Evolutionary conservation across 2,329 filamentous ascomycete genomes (phyloP), one percentile per base, ranked within the genome.

Genomic region (Ploettnerulaceae sp.): DNA sequence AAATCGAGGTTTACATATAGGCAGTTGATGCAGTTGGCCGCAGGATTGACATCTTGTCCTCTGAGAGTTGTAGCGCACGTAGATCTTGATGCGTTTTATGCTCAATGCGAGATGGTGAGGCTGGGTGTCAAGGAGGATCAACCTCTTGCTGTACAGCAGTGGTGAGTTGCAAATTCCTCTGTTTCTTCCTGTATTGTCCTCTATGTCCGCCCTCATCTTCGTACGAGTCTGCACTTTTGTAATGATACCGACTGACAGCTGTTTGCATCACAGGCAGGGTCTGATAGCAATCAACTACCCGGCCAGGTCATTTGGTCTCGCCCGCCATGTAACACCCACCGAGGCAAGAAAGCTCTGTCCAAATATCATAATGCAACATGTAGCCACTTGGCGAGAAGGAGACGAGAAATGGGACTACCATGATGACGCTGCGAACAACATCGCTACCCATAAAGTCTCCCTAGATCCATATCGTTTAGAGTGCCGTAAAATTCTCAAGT

Each of bases 211-310:
- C 5, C 11, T 17, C 7, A 3, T 18, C n/a, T 18, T 5, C 3
- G 4, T 7, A 28, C 17, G 21, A 37, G 14, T 15, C n/a, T 18
- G 25, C 3, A 18, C 9, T 20, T 15, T 7, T 7, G 2, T 25
- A 15, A 5, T 18, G 36, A 18, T n/a, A n/a, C n/a, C n/a, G n/a
- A n/a, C n/a, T n/a, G n/a, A n/a, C n/a, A n/a, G n/a, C n/a, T n/a
- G n/a, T 28, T 28, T 3, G 5, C 14, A 14, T 33, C 31, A 29
- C 57, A 82, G 86, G 86, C 86, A 94, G 66, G 89, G 86, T 7
- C 74, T 98, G 18, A 98, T 98, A 63, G 93, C 93, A 3, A 82
- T 98, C 66, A 98, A 98, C 69, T 98, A 98, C 62, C 82, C 93
- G 2, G 90, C 91, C 4, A 82, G 93, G 12, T 76, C 77, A 7